phyloP scores from a whole-genome alignment of 1,139 yeast species.

The Hansenula sp. region DNA sequence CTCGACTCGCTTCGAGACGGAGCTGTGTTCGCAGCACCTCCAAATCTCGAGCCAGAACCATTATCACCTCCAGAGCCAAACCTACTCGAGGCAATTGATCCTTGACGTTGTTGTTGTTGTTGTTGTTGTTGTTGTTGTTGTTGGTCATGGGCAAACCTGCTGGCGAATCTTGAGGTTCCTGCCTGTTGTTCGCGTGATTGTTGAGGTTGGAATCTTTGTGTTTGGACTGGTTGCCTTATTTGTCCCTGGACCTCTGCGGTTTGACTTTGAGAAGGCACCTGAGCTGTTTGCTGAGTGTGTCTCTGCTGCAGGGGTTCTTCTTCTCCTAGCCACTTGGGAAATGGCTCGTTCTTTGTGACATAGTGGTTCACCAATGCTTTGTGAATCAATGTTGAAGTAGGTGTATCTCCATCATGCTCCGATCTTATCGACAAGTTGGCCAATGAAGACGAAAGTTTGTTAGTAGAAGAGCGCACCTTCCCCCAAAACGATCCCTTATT shows the following conservation, averaged over 20 bases:
- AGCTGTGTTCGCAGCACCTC: neutral
- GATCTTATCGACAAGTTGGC: slow-evolving; percentile 24
- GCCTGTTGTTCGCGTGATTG: slow-evolving; percentile 1
- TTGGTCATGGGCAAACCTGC: slow-evolving; percentile 3
- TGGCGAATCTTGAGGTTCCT: slow-evolving; percentile 4
- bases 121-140: slow-evolving; percentile 4
- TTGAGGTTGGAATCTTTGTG: slow-evolving; percentile 3
- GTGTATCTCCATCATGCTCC: slow-evolving; percentile 35
- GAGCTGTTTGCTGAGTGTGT: slow-evolving; percentile 4
- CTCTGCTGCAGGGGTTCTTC: slow-evolving; percentile 17
- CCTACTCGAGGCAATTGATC: neutral
- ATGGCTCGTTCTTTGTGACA: slow-evolving; percentile 28
- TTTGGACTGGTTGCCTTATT: neutral
- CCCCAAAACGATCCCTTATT: slow-evolving; percentile 18
- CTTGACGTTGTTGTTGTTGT: slow-evolving; percentile 2
- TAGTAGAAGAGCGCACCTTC: slow-evolving; percentile 21
- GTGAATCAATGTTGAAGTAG: slow-evolving; percentile 32
- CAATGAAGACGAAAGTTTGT: slow-evolving; percentile 17
- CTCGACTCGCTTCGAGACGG: neutral
- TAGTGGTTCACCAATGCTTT: slow-evolving; percentile 33
- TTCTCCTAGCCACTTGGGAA: slow-evolving; percentile 38
- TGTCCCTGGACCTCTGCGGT: neutral
- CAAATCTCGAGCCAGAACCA: neutral
- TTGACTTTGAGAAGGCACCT: neutral
- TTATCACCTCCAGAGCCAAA: neutral